Evolutionary conservation across 257 asterid genomes (phyloP).

Genomic region (Henckelia pumila): DNA sequence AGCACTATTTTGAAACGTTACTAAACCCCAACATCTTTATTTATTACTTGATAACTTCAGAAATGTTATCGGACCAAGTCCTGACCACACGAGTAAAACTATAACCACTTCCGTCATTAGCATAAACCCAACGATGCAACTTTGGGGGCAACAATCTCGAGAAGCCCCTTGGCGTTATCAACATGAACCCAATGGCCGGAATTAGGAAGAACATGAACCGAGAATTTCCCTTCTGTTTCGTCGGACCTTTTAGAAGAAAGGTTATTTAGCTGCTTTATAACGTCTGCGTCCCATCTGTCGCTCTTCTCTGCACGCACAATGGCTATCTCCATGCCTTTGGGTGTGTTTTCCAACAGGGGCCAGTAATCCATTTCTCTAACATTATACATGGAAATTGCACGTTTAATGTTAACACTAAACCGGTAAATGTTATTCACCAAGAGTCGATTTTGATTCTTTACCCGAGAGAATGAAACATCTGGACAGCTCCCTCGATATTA

Average conservation of each 20-base stretch:
- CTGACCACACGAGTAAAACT: no score
- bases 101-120: no score
- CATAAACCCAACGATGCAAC: constrained; percentile 59
- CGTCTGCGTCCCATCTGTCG: constrained; percentile 70
- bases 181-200: constrained; percentile 99
- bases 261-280: constrained; percentile 51
- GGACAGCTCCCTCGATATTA: constrained; percentile 80
- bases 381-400: constrained; percentile 11
- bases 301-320: constrained; percentile 84
- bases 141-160: constrained; percentile 74
- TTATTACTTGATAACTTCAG: no score
- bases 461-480: constrained; percentile 90
- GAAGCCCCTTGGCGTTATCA: constrained; percentile 90
- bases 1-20: no score
- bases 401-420: background rate
- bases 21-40: no score
- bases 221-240: constrained; percentile 57
- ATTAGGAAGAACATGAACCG: constrained; percentile 64
- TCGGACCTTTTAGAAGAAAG: constrained; percentile 34
- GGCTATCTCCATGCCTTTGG: constrained; percentile 64
- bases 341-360: constrained; percentile 64
- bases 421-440: background rate
- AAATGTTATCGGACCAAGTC: no score
- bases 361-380: constrained; percentile 73
- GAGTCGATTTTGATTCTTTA: constrained; percentile 4